Evolutionary conservation across 2,329 filamentous ascomycete species (phyloP), one percentile per base, ranked within the genome.

Genomic region (Fusarium siculi): DNA sequence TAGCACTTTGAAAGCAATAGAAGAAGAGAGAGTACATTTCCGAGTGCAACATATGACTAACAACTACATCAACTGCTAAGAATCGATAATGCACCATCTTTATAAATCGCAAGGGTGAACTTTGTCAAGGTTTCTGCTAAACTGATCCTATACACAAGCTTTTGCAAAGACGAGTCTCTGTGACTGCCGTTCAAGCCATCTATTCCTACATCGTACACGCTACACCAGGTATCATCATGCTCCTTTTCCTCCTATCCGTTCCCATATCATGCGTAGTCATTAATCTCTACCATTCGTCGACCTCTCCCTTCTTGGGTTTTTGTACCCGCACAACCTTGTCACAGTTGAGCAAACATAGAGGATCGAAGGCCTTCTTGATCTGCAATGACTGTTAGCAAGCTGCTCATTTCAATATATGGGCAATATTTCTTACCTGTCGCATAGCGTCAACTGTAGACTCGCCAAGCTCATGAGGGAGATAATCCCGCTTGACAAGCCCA

Each of bases 401-500:
- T 7, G 37, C 8, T 36, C 21, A 19, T 5, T 39, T 9, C 50
- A 40, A 54, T 16, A 23, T 10, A 57, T 6, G 42, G 28, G n/a
- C 42, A 85, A 11, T 19, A 21, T 19, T 42, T 34, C 70, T 76
- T 82, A 93, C 91, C 87, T 92, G 93, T 82, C 93, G 89, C 93
- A 97, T 97, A 28, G 92, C 87, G 82, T 95, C 93, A 14, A 97
- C 93, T 0, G 93, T 94, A 18, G 83, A 85, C 80, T 90, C 85
- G 18, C 93, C 93, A 44, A 96, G 85, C 82, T 97, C 93, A 78
- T 95, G 92, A 15, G 90, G 87, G 47, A 97, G 86, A 79, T 96
- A 96, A 79, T 96, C 93, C 74, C 93, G 87, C 88, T 97, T 97
- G 63, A 96, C 92, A 53, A 97, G 84, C 11, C 93, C 93, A 59